Evolutionary conservation across 176 grass and related monocot species (phyloP).

Genomic region (Aegilops umbellulata): DNA sequence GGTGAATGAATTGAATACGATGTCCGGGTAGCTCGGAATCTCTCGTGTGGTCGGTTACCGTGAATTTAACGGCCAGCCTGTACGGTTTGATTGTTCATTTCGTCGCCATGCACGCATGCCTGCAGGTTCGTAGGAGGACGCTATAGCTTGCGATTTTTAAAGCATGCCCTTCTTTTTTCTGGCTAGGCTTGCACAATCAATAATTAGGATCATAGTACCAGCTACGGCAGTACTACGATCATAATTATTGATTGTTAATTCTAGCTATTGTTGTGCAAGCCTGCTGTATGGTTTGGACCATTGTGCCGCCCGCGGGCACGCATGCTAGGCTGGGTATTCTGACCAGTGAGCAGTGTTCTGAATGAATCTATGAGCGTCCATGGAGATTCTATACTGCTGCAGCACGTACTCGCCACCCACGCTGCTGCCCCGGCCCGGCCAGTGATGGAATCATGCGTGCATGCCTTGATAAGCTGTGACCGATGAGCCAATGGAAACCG

Average conservation of each 20-base stretch:
- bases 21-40: not conserved
- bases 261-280: not conserved
- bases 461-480: no score
- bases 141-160: not conserved
- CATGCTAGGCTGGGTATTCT: not conserved
- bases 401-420: not conserved
- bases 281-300: not conserved
- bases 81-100: conserved; percentile 1
- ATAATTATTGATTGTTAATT: no score
- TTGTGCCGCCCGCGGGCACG: not conserved
- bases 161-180: not conserved
- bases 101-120: not conserved
- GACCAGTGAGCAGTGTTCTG: not conserved
- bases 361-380: not conserved
- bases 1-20: not conserved
- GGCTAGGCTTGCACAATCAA: no score
- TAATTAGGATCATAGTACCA: no score
- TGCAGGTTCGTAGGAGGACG: not conserved
- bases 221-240: no score
- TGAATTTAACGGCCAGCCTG: not conserved
- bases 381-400: not conserved
- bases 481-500: conserved; percentile 4
- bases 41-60: not conserved
- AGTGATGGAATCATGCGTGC: no score
- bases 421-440: not conserved